These are phyloP conservation scores for Ganoderma lingzhi DNA, from an alignment of 1,284 basidiomycete species.

Conservation along the genomic window DNA sequence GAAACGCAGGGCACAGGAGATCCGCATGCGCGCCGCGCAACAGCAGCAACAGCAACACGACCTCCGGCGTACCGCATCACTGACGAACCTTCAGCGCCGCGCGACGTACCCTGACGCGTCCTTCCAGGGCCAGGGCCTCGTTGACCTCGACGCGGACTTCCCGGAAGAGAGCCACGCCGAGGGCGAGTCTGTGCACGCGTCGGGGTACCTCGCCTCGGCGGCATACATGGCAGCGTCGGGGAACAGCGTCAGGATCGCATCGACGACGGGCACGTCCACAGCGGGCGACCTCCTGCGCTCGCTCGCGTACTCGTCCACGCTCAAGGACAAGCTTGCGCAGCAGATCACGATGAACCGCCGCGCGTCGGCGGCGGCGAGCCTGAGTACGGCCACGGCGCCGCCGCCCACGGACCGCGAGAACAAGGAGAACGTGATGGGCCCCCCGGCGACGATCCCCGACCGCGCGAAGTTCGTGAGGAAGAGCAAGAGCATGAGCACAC, in stretches of 20 bases:
- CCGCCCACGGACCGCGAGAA: conserved; percentile 43
- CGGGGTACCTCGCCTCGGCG: conserved; percentile 71
- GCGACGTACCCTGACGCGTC: conserved; percentile 43
- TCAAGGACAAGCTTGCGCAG: conserved; percentile 67
- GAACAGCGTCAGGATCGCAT: conserved; percentile 94
- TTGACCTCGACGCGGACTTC: conserved; percentile 55
- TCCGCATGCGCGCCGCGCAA: conserved; percentile 46
- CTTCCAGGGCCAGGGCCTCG: conserved; percentile 45
- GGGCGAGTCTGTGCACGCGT: conserved; percentile 67
- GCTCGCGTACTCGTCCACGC: conserved; percentile 56
- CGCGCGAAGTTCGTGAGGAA: conserved; percentile 64
- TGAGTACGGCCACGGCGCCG: conserved; percentile 9
- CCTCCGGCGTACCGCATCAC: conserved; percentile 79
- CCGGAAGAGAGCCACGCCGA: conserved; percentile 56
- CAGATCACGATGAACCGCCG: conserved; percentile 72
- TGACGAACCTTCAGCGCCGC: conserved; percentile 76
- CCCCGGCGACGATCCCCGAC: conserved; percentile 65
- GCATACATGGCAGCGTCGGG: conserved; percentile 90
- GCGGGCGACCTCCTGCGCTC: conserved; percentile 53
- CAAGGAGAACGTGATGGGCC: conserved; percentile 65
- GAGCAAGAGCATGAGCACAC: conserved; percentile 80
- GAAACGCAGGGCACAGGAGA: conserved; percentile 46
- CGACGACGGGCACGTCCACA: conserved; percentile 87
- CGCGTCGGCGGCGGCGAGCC: conserved; percentile 43
- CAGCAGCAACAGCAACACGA: conserved; percentile 53